These are phyloP conservation scores for Scleromitrula shiraiana DNA, from an alignment of 2,329 filamentous ascomycete genomes.

Conservation along the genomic window DNA sequence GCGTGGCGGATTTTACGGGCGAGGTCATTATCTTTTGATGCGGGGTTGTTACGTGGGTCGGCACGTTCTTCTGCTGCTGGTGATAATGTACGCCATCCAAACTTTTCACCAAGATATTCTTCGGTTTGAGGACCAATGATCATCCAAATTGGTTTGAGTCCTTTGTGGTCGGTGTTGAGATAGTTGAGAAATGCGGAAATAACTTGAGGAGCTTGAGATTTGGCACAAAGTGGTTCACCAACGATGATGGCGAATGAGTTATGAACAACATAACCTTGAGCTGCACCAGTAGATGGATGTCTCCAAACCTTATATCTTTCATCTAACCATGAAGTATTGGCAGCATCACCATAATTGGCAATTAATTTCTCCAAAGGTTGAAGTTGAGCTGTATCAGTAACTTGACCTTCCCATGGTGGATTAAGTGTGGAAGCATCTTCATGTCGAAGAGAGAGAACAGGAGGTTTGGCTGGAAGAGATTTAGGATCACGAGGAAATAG, in stretches of 20 bases:
- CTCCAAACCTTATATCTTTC: slow-evolving; percentile 84
- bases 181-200: slow-evolving; percentile 68
- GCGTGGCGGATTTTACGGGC: slow-evolving; percentile 77
- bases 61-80: slow-evolving; percentile 86
- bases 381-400: slow-evolving; percentile 39
- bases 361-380: slow-evolving; percentile 81
- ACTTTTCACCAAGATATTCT: slow-evolving; percentile 67
- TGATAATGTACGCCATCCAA: slow-evolving; percentile 83
- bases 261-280: slow-evolving; percentile 72
- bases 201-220: slow-evolving; percentile 65
- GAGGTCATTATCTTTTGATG: slow-evolving; percentile 65
- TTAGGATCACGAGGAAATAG: slow-evolving; percentile 84
- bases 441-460: slow-evolving; percentile 62
- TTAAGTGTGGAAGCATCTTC: slow-evolving; percentile 79
- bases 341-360: slow-evolving; percentile 90
- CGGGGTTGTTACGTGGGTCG: slow-evolving; percentile 60
- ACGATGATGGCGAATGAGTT: slow-evolving; percentile 75
- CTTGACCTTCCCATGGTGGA: slow-evolving; percentile 49
- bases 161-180: slow-evolving; percentile 61
- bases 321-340: slow-evolving; percentile 90
- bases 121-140: slow-evolving; percentile 74
- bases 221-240: slow-evolving; percentile 79
- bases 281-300: slow-evolving; percentile 69
- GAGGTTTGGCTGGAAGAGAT: slow-evolving; percentile 65
- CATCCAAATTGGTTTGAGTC: slow-evolving; percentile 79